phyloP scores from a whole-genome alignment of 2,329 filamentous ascomycete genomes.

The Paecilomyces niveus region DNA sequence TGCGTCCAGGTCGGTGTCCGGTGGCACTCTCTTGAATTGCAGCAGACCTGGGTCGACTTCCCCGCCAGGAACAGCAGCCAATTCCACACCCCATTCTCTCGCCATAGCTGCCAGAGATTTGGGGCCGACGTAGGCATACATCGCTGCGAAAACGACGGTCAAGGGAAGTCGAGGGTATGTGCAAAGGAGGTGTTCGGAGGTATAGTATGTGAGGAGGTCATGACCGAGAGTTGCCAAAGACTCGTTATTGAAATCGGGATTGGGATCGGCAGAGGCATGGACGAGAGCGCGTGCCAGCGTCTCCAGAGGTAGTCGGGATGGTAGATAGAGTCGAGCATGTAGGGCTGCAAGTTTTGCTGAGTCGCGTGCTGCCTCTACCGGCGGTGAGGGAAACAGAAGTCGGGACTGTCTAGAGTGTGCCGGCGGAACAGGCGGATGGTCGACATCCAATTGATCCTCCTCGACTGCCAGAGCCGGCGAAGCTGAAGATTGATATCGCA shows the following conservation, averaged over 20 bases:
- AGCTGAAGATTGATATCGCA: slow-evolving; percentile 37
- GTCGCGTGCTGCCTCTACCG: slow-evolving; percentile 55
- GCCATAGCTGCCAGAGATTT: slow-evolving; percentile 67
- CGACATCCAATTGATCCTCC: slow-evolving; percentile 19
- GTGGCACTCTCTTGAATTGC: slow-evolving; percentile 58
- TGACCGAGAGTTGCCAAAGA: slow-evolving; percentile 74
- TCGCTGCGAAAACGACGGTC: slow-evolving; percentile 75
- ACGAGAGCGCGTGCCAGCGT: slow-evolving; percentile 81
- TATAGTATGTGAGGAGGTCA: slow-evolving; percentile 80
- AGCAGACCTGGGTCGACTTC: slow-evolving; percentile 90
- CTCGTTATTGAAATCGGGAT: slow-evolving; percentile 79
- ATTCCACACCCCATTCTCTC: slow-evolving; percentile 84
- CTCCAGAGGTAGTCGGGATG: slow-evolving; percentile 73
- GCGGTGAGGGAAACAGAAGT: slow-evolving; percentile 61
- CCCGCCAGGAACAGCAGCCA: slow-evolving; percentile 74
- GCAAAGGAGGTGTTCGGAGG: slow-evolving; percentile 78
- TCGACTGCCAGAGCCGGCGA: slow-evolving; percentile 21
- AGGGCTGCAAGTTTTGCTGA: slow-evolving; percentile 91
- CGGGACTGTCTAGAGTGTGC: slow-evolving; percentile 24
- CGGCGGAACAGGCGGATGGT: slow-evolving; percentile 16
- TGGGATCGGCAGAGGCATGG: slow-evolving; percentile 73
- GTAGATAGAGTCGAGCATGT: slow-evolving; percentile 79
- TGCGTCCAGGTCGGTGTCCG: slow-evolving; percentile 36
- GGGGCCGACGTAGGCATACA: slow-evolving; percentile 75
- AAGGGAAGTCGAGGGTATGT: slow-evolving; percentile 87